A percentile compares a stretch with the other conserved stretches of the same genome.
These are phyloP conservation scores for Termitomyces sp. DNA, from an alignment of 768 basidiomycete species.

Conservation along the genomic window DNA sequence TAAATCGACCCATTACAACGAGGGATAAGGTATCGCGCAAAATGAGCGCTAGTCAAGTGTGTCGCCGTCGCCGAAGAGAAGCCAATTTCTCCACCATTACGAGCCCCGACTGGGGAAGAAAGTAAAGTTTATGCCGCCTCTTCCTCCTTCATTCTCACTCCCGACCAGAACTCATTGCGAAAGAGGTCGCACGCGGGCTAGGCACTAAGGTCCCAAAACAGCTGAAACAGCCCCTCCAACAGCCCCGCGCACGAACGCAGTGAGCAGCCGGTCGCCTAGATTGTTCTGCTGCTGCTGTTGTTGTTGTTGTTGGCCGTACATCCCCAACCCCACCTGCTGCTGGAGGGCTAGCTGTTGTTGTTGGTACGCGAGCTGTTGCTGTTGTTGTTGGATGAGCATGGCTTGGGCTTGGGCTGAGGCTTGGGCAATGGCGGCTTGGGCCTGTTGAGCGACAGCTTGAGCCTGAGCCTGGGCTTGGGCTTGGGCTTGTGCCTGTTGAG, in stretches of 20 bases:
- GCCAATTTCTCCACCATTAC: too few species aligned
- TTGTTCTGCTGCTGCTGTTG: background rate
- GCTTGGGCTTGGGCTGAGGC: background rate
- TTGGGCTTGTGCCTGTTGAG: too few species aligned
- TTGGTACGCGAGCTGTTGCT: background rate
- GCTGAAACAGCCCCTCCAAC: background rate
- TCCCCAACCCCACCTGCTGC: background rate
- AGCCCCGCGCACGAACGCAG: background rate
- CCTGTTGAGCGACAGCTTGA: background rate
- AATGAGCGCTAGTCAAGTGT: too few species aligned
- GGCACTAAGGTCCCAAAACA: background rate
- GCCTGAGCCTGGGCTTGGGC: slow-evolving; percentile 3
- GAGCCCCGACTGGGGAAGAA: too few species aligned
- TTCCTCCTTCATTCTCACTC: too few species aligned
- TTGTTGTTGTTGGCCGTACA: background rate
- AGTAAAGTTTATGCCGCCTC: too few species aligned
- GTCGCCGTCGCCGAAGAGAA: too few species aligned
- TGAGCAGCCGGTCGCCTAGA: background rate
- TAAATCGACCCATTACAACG: too few species aligned
- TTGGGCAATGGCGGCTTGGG: background rate
- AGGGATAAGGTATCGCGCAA: too few species aligned
- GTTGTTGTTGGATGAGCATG: background rate
- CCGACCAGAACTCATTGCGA: too few species aligned
- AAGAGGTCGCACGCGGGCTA: background rate
- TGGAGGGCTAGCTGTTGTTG: background rate